Evolutionary conservation across 2,329 filamentous ascomycete genomes (phyloP).

Genomic region (Trichoderma sp.): DNA sequence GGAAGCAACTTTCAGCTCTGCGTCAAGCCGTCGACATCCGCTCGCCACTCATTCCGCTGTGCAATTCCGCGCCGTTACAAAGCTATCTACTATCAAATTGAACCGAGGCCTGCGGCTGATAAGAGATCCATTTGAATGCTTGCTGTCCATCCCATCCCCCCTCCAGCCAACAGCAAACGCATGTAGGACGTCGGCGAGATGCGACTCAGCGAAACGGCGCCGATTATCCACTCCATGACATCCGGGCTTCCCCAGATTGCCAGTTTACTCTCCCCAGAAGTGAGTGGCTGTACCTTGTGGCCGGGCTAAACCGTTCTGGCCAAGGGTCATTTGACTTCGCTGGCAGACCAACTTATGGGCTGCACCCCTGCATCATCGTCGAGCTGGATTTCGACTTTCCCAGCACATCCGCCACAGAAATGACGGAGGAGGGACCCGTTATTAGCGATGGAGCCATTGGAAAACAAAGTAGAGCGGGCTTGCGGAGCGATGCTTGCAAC

Average conservation of each 20-base stretch:
- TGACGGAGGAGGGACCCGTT: not conserved
- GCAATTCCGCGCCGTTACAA: not conserved
- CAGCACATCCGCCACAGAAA: slow-evolving; percentile 4
- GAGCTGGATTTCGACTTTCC: not conserved
- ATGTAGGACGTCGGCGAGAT: slow-evolving; percentile 8
- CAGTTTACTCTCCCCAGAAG: not conserved
- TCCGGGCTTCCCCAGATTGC: slow-evolving; percentile 8
- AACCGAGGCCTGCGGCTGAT: not conserved
- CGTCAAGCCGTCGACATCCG: slow-evolving; percentile 3
- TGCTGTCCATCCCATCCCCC: not conserved
- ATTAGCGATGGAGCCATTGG: not conserved
- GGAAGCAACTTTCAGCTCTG: not conserved
- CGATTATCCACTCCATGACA: not conserved
- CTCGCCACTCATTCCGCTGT: not conserved
- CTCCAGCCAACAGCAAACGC: not conserved
- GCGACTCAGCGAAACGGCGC: not conserved
- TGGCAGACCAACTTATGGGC: not conserved
- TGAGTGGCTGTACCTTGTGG: not conserved
- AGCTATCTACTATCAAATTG: not conserved
- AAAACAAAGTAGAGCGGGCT: not conserved
- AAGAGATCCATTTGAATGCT: not conserved
- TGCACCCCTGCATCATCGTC: slow-evolving; percentile 4
- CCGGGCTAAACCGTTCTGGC: not conserved
- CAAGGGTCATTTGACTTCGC: slow-evolving; percentile 7
- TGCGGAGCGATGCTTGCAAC: not conserved